These are phyloP conservation scores for Cyclotella choctawhatcheeana DNA, from an alignment of 108 stramenopile genomes.

Conservation along the genomic window DNA sequence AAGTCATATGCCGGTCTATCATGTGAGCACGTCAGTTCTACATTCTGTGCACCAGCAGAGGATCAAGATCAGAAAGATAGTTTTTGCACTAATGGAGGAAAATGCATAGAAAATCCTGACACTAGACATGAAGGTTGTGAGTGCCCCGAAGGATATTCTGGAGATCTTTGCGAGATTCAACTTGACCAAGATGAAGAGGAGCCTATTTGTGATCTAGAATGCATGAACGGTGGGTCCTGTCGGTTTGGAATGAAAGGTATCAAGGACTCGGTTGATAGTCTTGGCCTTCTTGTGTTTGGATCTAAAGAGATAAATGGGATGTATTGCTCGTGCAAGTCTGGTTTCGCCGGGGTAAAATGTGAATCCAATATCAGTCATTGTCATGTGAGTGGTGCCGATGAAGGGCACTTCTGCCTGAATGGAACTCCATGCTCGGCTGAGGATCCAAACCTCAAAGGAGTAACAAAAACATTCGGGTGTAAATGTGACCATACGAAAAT, in stretches of 20 bases:
- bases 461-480: slow-evolving; percentile 32
- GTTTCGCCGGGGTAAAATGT: slow-evolving; percentile 66
- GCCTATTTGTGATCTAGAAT: slow-evolving; percentile 35
- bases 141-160: slow-evolving; percentile 40
- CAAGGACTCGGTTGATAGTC: slow-evolving; percentile 35
- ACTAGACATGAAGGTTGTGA: slow-evolving; percentile 32
- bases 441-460: slow-evolving; percentile 19
- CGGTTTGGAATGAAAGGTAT: slow-evolving; percentile 48
- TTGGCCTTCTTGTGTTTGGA: slow-evolving; percentile 22
- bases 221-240: slow-evolving; percentile 44
- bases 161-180: slow-evolving; percentile 46
- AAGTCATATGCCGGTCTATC: slow-evolving; percentile 31
- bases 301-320: slow-evolving; percentile 47
- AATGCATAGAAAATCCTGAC: slow-evolving; percentile 33
- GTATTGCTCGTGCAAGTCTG: slow-evolving; percentile 66
- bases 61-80: slow-evolving; percentile 47
- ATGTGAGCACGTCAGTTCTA: slow-evolving; percentile 41
- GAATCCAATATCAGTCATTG: slow-evolving; percentile 59
- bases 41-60: slow-evolving; percentile 25
- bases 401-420: slow-evolving; percentile 57
- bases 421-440: slow-evolving; percentile 47
- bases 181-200: slow-evolving; percentile 34
- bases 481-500: slow-evolving; percentile 12
- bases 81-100: slow-evolving; percentile 42
- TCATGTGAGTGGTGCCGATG: slow-evolving; percentile 16